A percentile compares a stretch with the other conserved stretches of the same genome.
phyloP scores from a whole-genome alignment of 208 protist genomes.

The Ichthyophonus hoferi region DNA sequence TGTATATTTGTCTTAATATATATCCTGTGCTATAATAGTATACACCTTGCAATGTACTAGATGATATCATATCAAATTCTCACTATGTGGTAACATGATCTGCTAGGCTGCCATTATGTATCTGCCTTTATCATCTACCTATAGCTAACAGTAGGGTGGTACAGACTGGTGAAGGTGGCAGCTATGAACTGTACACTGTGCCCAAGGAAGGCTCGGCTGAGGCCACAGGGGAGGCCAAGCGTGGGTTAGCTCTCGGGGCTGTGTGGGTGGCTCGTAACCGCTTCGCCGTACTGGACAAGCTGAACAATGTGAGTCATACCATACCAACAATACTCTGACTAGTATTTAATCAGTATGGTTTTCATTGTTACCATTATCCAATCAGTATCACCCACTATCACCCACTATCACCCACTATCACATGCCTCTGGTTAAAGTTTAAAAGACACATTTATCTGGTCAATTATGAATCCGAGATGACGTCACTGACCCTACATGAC shows the following conservation, averaged over 20 bases:
- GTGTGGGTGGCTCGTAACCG: conserved; percentile 89
- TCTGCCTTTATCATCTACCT: too few relatives aligned
- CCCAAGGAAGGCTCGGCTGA: conserved; percentile 46
- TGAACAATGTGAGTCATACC: conserved; percentile 24
- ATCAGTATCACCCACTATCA: neutral
- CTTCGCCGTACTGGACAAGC: conserved; percentile 80
- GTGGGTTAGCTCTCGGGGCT: conserved; percentile 62
- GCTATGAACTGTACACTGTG: conserved; percentile 72
- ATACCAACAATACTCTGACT: too few relatives aligned
- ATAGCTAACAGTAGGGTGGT: too few relatives aligned
- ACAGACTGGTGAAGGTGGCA: conserved; percentile 62
- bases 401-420: neutral
- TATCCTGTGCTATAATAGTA: neutral
- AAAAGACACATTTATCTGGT: too few relatives aligned
- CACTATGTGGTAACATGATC: too few relatives aligned
- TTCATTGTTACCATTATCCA: neutral
- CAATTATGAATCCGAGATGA: too few relatives aligned
- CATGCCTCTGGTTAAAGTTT: too few relatives aligned
- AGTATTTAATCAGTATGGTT: too few relatives aligned
- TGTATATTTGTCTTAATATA: neutral
- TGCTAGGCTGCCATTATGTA: too few relatives aligned
- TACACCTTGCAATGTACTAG: too few relatives aligned
- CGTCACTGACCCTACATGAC: too few relatives aligned
- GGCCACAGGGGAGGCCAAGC: conserved; percentile 58
- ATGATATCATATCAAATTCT: too few relatives aligned